phyloP scores from a whole-genome alignment of 371 early-diverging fungal genomes.

The Basidiobolus meristosporus region DNA sequence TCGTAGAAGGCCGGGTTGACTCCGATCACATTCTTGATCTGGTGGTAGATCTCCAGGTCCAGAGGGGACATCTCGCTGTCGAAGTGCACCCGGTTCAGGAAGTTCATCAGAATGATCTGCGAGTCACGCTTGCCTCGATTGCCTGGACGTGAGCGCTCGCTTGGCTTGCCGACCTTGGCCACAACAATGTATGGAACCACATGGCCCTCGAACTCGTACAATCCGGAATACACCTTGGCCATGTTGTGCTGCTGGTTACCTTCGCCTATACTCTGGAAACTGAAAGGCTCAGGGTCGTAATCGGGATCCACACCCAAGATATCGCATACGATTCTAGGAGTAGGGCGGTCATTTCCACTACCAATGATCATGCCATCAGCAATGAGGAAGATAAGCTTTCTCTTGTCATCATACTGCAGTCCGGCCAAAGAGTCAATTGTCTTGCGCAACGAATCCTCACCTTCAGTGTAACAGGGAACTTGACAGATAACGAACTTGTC shows the following conservation, averaged over 20 bases:
- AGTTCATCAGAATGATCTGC: conserved; percentile 66
- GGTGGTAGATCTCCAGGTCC: conserved; percentile 80
- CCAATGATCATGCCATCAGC: conserved; percentile 80
- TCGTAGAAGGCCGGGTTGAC: conserved; percentile 60
- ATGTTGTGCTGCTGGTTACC: conserved; percentile 69
- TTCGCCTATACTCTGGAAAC: conserved; percentile 75
- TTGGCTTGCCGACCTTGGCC: conserved; percentile 59
- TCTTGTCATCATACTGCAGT: conserved; percentile 41
- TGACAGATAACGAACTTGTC: conserved; percentile 88
- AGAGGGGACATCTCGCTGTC: conserved; percentile 60
- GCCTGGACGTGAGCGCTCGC: conserved; percentile 46
- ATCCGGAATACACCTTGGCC: conserved; percentile 80
- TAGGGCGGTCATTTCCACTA: conserved; percentile 73
- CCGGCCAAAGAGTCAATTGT: conserved; percentile 51
- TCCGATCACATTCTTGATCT: conserved; percentile 73
- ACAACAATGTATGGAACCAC: conserved; percentile 68
- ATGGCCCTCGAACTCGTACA: conserved; percentile 63
- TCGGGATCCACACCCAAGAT: conserved; percentile 62
- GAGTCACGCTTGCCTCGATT: conserved; percentile 79
- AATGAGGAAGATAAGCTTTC: conserved; percentile 57
- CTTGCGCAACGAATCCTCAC: conserved; percentile 43
- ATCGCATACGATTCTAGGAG: conserved; percentile 73
- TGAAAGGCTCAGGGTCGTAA: conserved; percentile 62
- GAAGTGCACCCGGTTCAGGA: conserved; percentile 55
- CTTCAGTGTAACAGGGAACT: conserved; percentile 73